These are phyloP conservation scores for Xanthoconium stramineum DNA, from an alignment of 768 basidiomycete genomes.

Conservation along the genomic window DNA sequence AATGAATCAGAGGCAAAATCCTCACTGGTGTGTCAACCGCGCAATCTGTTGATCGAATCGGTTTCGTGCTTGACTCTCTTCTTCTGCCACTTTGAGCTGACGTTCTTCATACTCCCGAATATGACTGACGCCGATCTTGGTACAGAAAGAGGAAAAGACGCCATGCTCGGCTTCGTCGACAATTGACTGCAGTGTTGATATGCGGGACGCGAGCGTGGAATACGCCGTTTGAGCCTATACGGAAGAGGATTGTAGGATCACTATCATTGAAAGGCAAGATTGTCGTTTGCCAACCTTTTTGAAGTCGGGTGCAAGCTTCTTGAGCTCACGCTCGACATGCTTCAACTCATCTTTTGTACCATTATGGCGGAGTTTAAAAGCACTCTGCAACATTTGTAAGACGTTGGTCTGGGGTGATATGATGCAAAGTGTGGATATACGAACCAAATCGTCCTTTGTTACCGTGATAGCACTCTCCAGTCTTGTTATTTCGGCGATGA, in stretches of 20 bases:
- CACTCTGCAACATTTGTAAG: constrained; percentile 48
- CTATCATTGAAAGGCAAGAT: not conserved
- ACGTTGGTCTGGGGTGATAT: not conserved
- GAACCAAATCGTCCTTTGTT: constrained; percentile 79
- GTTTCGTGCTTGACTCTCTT: constrained; percentile 80
- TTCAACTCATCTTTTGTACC: constrained; percentile 85
- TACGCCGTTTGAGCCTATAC: constrained; percentile 54
- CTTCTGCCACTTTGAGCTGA: constrained; percentile 83
- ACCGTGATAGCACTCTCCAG: constrained; percentile 76
- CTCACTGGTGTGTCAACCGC: constrained; percentile 78
- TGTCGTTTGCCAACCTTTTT: constrained; percentile 51
- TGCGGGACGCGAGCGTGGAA: constrained; percentile 49
- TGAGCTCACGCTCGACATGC: constrained; percentile 70
- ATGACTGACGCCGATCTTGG: constrained; percentile 68
- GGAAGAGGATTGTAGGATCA: not conserved
- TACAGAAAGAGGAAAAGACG: constrained; percentile 77
- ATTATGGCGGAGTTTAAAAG: constrained; percentile 67
- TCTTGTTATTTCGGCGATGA: constrained; percentile 72
- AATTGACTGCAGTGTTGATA: constrained; percentile 49
- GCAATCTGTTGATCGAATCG: constrained; percentile 85
- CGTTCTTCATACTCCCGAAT: constrained; percentile 94
- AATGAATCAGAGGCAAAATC: constrained; percentile 18
- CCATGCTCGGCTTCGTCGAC: constrained; percentile 79
- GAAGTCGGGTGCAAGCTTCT: constrained; percentile 62
- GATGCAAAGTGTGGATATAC: constrained; percentile 17